Evolutionary conservation across 1,284 basidiomycete species (phyloP).

Genomic region (Pisolithus thermaeus): DNA sequence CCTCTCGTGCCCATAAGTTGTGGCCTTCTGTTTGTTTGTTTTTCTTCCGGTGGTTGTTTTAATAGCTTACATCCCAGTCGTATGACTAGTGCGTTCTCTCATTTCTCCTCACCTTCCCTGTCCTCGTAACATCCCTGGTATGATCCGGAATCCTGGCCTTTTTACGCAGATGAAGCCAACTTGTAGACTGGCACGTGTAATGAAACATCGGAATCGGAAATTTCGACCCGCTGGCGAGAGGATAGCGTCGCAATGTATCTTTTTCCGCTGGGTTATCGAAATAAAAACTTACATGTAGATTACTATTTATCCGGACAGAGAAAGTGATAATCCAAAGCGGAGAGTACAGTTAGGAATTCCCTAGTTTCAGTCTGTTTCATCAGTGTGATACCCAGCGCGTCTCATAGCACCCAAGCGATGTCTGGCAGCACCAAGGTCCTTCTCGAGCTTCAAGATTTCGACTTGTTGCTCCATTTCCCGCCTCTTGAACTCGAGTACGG

Average conservation of each 20-base stretch:
- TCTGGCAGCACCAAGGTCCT: conserved; percentile 89
- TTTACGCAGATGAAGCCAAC: too few relatives aligned
- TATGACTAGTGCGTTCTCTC: conserved; percentile 2
- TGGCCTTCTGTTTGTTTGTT: conserved; percentile 3
- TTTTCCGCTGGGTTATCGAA: neutral
- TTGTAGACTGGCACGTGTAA: neutral
- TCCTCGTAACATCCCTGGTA: neutral
- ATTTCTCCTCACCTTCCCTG: neutral
- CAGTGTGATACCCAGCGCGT: conserved; percentile 83
- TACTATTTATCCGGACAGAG: conserved; percentile 6
- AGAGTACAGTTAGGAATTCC: neutral
- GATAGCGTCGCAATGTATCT: neutral
- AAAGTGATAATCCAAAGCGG: neutral
- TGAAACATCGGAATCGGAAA: too few relatives aligned
- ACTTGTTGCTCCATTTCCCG: conserved; percentile 99
- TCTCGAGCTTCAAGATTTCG: conserved; percentile 94
- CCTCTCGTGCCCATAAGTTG: conserved; percentile 3
- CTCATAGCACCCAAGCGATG: conserved; percentile 86
- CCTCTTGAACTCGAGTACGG: conserved; percentile 93
- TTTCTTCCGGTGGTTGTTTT: conserved; percentile 11
- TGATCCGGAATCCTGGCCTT: conserved; percentile 1
- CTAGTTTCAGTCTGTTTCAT: conserved; percentile 57
- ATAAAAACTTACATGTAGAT: conserved; percentile 21
- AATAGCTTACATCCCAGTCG: conserved; percentile 6
- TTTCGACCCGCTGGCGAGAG: neutral